Percentiles rank a stretch among this genome's conserved stretches.
phyloP scores from a whole-genome alignment of 352 stramenopile genomes.

The Globisporangium cystogenes region DNA sequence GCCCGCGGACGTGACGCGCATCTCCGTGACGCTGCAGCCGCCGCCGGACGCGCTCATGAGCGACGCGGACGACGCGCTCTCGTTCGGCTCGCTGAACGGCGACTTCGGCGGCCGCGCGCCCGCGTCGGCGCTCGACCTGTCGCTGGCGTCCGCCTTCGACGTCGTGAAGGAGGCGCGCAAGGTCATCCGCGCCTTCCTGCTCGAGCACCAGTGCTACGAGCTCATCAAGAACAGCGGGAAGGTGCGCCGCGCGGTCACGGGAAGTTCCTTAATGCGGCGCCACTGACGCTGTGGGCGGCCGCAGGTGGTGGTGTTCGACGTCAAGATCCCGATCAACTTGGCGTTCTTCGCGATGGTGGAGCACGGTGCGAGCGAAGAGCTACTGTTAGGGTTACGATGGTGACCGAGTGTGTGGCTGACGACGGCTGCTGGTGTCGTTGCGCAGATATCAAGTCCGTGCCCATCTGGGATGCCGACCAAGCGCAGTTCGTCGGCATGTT shows the following conservation, averaged over 20 bases:
- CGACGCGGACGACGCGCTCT: slow-evolving; percentile 16
- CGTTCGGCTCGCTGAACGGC: slow-evolving; percentile 26
- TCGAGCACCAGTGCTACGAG: slow-evolving; percentile 91
- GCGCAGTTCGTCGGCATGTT: slow-evolving; percentile 97
- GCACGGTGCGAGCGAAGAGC: slow-evolving; percentile 89
- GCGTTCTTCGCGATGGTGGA: slow-evolving; percentile 99
- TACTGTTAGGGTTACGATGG: too few relatives aligned
- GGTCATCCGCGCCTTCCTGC: slow-evolving; percentile 88
- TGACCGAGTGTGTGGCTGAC: neutral
- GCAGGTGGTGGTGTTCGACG: slow-evolving; percentile 96
- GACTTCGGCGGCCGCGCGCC: slow-evolving; percentile 17
- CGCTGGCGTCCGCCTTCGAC: slow-evolving; percentile 43
- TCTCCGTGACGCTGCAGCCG: slow-evolving; percentile 20
- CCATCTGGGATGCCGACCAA: slow-evolving; percentile 94
- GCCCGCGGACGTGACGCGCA: slow-evolving; percentile 14
- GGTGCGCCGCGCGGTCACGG: slow-evolving; percentile 15
- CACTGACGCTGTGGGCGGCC: neutral
- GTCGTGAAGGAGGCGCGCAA: slow-evolving; percentile 68
- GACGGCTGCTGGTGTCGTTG: neutral
- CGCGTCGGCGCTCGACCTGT: slow-evolving; percentile 34
- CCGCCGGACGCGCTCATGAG: slow-evolving; percentile 26
- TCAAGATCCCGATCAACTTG: slow-evolving; percentile 98
- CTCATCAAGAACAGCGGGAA: slow-evolving; percentile 96
- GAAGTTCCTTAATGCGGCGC: too few relatives aligned
- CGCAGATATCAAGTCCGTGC: slow-evolving; percentile 96